Evolutionary conservation across 139 green algal genomes (phyloP).

Genomic region (Haematococcus lacustris): DNA sequence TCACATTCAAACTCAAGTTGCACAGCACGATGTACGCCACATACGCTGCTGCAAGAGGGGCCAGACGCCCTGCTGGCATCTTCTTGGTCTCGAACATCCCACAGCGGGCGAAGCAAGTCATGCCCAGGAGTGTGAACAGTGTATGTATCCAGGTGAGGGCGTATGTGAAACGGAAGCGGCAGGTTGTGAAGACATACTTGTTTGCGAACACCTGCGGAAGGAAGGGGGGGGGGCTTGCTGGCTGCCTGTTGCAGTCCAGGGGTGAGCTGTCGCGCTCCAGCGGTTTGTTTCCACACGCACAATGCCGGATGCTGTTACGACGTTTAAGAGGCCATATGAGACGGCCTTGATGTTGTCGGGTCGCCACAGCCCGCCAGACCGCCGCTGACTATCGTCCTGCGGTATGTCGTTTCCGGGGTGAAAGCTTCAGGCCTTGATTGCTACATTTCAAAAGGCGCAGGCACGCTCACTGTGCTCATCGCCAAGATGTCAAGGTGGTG

Average conservation of each 20-base stretch:
- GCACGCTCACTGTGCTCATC: too few species aligned
- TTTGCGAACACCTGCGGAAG: conserved; percentile 73
- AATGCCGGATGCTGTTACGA: conserved; percentile 34
- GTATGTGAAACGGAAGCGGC: conserved; percentile 70
- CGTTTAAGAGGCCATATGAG: conserved; percentile 56
- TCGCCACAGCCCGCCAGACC: too few species aligned
- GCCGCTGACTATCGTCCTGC: too few species aligned
- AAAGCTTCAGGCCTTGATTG: too few species aligned
- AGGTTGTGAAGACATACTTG: conserved; percentile 69
- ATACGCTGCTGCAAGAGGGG: conserved; percentile 67
- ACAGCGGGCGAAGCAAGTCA: conserved; percentile 17
- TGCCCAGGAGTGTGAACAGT: conserved; percentile 54
- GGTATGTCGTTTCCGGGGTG: too few species aligned
- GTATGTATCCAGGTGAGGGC: conserved; percentile 82
- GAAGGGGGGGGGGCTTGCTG: too few species aligned
- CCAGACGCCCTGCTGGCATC: conserved; percentile 38
- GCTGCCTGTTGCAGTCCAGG: not conserved
- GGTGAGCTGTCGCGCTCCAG: not conserved
- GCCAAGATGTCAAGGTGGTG: too few species aligned
- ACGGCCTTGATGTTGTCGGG: conserved; percentile 21
- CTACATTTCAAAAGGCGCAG: too few species aligned
- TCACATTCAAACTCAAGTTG: conserved; percentile 81
- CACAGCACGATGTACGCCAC: conserved; percentile 83
- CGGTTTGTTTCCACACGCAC: not conserved
- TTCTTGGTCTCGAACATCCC: conserved; percentile 57